phyloP scores from a whole-genome alignment of 1,139 yeast species.

The Blastobotrys persicus region DNA sequence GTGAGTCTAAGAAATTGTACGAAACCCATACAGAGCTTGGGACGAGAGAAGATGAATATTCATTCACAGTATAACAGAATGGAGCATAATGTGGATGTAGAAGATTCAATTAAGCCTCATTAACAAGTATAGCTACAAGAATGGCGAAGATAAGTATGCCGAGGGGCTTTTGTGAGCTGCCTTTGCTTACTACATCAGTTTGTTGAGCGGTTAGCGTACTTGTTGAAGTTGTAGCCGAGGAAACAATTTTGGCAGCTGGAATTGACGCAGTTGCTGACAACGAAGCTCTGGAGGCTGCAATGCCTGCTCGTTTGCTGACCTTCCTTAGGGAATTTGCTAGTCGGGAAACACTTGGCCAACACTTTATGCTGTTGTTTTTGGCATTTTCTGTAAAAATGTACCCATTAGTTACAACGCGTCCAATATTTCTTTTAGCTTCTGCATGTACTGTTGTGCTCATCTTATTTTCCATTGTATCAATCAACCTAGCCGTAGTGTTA shows the following conservation, averaged over 20 bases:
- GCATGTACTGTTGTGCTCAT: background rate
- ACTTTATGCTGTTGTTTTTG: background rate
- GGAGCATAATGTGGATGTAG: too few species aligned
- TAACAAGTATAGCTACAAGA: too few species aligned
- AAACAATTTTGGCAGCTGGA: background rate
- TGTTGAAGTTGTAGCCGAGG: background rate
- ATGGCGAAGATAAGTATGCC: too few species aligned
- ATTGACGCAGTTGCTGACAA: background rate
- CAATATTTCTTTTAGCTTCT: background rate
- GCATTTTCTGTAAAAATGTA: conserved; percentile 5
- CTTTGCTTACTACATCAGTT: background rate
- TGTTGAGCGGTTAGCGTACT: background rate
- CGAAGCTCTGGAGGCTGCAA: conserved; percentile 2
- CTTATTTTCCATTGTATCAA: background rate
- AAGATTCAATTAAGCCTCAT: too few species aligned
- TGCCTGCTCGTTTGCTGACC: background rate
- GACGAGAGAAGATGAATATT: too few species aligned
- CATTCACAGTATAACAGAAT: too few species aligned
- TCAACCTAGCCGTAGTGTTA: background rate
- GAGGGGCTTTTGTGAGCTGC: too few species aligned
- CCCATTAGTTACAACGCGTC: conserved; percentile 3
- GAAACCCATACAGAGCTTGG: too few species aligned
- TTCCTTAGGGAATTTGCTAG: background rate
- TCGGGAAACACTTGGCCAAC: background rate
- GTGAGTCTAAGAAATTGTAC: too few species aligned